These are phyloP conservation scores for Clathrus columnatus DNA, from an alignment of 768 basidiomycete species.

Conservation along the genomic window DNA sequence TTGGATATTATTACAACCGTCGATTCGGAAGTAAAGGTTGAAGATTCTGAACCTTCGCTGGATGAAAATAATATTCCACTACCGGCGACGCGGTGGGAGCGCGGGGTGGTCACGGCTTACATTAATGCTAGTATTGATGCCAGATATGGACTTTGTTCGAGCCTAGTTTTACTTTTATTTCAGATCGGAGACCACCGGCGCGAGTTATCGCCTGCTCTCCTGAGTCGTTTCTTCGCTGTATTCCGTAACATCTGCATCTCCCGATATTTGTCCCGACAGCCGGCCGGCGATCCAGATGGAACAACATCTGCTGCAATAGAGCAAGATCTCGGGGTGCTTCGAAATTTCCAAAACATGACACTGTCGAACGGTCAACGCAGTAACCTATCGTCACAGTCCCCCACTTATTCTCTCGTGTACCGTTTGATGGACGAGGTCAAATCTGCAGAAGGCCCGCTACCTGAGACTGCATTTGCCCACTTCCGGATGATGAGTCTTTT, in stretches of 20 bases:
- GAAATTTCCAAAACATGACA: not conserved
- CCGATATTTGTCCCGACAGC: slow-evolving; percentile 50
- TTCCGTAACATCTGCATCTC: slow-evolving; percentile 73
- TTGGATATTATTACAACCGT: slow-evolving; percentile 68
- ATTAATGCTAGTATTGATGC: slow-evolving; percentile 54
- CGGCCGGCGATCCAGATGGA: slow-evolving; percentile 33
- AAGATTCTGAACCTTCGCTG: slow-evolving; percentile 53
- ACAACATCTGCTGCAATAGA: slow-evolving; percentile 9
- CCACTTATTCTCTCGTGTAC: slow-evolving; percentile 56
- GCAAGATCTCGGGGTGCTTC: not conserved
- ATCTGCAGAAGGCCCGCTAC: slow-evolving; percentile 40
- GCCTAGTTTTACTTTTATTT: slow-evolving; percentile 58
- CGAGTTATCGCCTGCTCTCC: slow-evolving; percentile 53
- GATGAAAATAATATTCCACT: slow-evolving; percentile 40
- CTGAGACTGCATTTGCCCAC: slow-evolving; percentile 59
- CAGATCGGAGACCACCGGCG: slow-evolving; percentile 59
- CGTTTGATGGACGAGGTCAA: slow-evolving; percentile 41
- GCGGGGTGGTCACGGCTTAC: slow-evolving; percentile 55
- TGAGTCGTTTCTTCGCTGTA: slow-evolving; percentile 70
- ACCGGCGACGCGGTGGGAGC: slow-evolving; percentile 41
- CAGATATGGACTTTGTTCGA: slow-evolving; percentile 65
- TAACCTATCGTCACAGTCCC: slow-evolving; percentile 26
- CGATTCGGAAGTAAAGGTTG: slow-evolving; percentile 61
- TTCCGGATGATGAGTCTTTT: slow-evolving; percentile 59
- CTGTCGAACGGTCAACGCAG: not conserved